These are phyloP conservation scores for Candida sanyiensis DNA, from an alignment of 805 yeast species.

Conservation along the genomic window DNA sequence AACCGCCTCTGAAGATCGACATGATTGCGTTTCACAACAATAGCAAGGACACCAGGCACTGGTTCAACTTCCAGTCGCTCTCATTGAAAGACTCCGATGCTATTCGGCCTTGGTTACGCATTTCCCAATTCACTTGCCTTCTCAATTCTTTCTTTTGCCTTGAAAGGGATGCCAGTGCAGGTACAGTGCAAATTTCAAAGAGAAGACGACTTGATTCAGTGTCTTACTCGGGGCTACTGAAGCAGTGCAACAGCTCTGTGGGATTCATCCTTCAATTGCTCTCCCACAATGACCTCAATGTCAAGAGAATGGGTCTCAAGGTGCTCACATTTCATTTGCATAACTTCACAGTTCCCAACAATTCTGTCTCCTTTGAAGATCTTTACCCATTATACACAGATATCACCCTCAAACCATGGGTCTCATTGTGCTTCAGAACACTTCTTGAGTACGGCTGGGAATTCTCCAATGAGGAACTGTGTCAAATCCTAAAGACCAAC, in stretches of 20 bases:
- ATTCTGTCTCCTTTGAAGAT: slow-evolving; percentile 5
- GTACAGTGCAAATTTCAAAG: slow-evolving; percentile 12
- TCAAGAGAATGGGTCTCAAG: slow-evolving; percentile 24
- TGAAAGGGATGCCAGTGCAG: not conserved
- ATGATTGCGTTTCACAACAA: slow-evolving; percentile 15
- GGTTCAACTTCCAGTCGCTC: slow-evolving; percentile 26
- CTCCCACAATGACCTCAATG: not conserved
- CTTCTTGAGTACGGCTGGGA: slow-evolving; percentile 20
- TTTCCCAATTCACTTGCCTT: slow-evolving; percentile 32
- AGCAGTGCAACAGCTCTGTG: slow-evolving; percentile 24
- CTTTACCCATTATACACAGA: slow-evolving; percentile 14
- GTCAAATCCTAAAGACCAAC: slow-evolving; percentile 26
- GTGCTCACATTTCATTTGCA: slow-evolving; percentile 25
- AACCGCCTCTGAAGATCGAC: slow-evolving; percentile 3
- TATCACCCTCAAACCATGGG: slow-evolving; percentile 13
- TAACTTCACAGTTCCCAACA: slow-evolving; percentile 6
- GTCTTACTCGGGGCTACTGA: slow-evolving; percentile 21
- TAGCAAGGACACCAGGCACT: not conserved
- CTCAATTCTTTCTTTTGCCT: slow-evolving; percentile 12
- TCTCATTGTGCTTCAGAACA: slow-evolving; percentile 14
- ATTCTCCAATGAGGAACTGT: slow-evolving; percentile 14
- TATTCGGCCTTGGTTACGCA: slow-evolving; percentile 36
- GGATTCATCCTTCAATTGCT: slow-evolving; percentile 21
- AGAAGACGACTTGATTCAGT: slow-evolving; percentile 29
- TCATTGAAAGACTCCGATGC: slow-evolving; percentile 6